phyloP scores from a whole-genome alignment of 192 early-diverging fungal genomes.

The Coemansia biformis region DNA sequence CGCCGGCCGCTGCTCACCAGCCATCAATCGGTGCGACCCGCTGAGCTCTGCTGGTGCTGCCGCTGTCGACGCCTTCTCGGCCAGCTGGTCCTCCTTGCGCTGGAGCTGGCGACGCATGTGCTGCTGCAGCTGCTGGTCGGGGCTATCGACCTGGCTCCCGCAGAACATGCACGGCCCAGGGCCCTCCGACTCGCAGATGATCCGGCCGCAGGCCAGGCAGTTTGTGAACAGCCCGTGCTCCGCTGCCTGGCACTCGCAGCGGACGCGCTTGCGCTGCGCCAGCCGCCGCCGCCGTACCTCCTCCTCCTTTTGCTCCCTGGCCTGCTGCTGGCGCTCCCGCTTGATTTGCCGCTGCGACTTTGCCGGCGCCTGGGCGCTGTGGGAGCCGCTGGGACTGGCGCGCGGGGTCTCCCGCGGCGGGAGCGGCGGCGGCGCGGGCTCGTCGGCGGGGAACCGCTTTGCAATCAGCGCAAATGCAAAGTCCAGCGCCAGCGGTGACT shows the following conservation, averaged over 20 bases:
- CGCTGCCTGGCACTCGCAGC: slow-evolving; percentile 49
- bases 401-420: slow-evolving; percentile 1
- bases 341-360: slow-evolving; percentile 38
- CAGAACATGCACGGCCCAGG: slow-evolving; percentile 52
- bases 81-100: slow-evolving; percentile 1
- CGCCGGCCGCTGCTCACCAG: slow-evolving; percentile 7
- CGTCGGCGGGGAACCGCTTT: slow-evolving; percentile 29
- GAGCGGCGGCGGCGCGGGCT: slow-evolving; percentile 4
- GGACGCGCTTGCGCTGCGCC: slow-evolving; percentile 28
- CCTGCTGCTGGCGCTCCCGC: slow-evolving; percentile 21
- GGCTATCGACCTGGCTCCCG: slow-evolving; percentile 34
- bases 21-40: slow-evolving; percentile 26
- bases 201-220: slow-evolving; percentile 53
- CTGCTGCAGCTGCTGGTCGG: slow-evolving; percentile 42
- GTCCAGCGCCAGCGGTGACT: slow-evolving; percentile 39
- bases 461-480: slow-evolving; percentile 33
- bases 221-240: slow-evolving; percentile 48
- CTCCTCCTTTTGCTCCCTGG: slow-evolving; percentile 11
- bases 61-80: too few relatives aligned
- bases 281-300: slow-evolving; percentile 12
- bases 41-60: background rate
- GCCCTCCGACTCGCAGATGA: slow-evolving; percentile 49
- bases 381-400: background rate
- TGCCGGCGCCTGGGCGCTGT: background rate
- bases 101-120: slow-evolving; percentile 31